Evolutionary conservation across 352 stramenopile genomes (phyloP).

Genomic region (Blastocystis sp.): DNA sequence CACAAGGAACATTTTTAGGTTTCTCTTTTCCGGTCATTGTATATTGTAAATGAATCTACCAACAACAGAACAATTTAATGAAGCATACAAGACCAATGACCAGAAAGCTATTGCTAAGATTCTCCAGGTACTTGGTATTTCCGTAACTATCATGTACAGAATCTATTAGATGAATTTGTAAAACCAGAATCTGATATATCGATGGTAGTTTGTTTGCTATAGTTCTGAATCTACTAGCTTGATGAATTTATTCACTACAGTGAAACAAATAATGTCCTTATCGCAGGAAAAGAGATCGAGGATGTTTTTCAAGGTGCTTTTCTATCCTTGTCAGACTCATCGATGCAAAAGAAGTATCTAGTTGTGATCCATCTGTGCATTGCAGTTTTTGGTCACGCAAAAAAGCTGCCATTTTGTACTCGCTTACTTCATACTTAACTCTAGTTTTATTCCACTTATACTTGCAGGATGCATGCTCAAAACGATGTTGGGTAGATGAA

Average conservation of each 20-base stretch:
- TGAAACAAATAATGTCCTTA: not conserved
- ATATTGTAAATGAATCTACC: not conserved
- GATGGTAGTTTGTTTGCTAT: not conserved
- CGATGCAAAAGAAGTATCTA: not conserved
- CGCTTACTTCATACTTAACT: not conserved
- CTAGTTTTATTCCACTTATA: conserved; percentile 29
- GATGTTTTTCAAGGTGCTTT: not conserved
- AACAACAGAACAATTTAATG: not conserved
- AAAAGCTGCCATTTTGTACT: not conserved
- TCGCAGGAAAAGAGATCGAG: not conserved
- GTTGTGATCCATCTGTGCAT: not conserved
- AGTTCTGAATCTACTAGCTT: not conserved
- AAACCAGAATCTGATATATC: not conserved
- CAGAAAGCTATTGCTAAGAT: not conserved
- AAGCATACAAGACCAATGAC: not conserved
- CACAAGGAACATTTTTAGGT: not conserved
- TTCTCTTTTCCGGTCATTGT: not conserved
- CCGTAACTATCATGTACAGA: not conserved
- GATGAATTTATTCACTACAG: not conserved
- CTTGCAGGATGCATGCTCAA: conserved; percentile 6
- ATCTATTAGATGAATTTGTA: not conserved
- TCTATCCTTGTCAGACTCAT: not conserved
- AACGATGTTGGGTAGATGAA: conserved; percentile 21
- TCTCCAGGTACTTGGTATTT: not conserved
- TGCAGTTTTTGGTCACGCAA: not conserved